A percentile compares a stretch with the other conserved stretches of the same genome.
phyloP scores from a whole-genome alignment of 2,329 filamentous ascomycete genomes.

The Tolypocladium inflatum region DNA sequence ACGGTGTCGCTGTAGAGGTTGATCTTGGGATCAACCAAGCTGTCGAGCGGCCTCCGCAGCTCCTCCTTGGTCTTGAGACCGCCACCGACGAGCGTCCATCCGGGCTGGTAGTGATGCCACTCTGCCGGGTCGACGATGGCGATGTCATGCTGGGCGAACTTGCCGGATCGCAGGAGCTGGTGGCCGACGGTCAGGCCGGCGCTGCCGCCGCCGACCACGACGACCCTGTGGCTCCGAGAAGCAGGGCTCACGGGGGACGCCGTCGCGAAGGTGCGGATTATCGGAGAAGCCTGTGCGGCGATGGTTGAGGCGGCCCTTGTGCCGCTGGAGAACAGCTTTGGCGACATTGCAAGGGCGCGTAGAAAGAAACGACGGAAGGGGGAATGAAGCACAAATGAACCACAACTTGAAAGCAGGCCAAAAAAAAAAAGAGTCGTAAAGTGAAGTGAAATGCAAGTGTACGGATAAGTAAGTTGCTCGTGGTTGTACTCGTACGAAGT shows the following conservation, averaged over 20 bases:
- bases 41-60: conserved; percentile 38
- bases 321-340: neutral
- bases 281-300: neutral
- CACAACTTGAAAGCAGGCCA: neutral
- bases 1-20: conserved; percentile 49
- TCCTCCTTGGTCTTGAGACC: conserved; percentile 55
- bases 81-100: conserved; percentile 60
- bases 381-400: neutral
- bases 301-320: neutral
- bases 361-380: neutral
- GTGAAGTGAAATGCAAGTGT: neutral
- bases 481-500: no score
- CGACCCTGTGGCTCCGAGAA: conserved; percentile 45
- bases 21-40: conserved; percentile 49
- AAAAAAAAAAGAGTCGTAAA: neutral
- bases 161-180: conserved; percentile 52
- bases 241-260: conserved; percentile 20
- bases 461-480: neutral
- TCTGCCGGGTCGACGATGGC: conserved; percentile 53
- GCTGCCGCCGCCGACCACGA: conserved; percentile 57
- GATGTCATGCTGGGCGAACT: conserved; percentile 49
- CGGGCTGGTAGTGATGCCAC: conserved; percentile 60
- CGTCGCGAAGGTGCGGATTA: conserved; percentile 7
- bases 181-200: conserved; percentile 58
- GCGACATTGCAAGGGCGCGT: neutral